A percentile compares a stretch with the other conserved stretches of the same genome.
These are phyloP conservation scores for Chlamydomonas reinhardtii DNA, from an alignment of 163 green algal species.

Conservation along the genomic window DNA sequence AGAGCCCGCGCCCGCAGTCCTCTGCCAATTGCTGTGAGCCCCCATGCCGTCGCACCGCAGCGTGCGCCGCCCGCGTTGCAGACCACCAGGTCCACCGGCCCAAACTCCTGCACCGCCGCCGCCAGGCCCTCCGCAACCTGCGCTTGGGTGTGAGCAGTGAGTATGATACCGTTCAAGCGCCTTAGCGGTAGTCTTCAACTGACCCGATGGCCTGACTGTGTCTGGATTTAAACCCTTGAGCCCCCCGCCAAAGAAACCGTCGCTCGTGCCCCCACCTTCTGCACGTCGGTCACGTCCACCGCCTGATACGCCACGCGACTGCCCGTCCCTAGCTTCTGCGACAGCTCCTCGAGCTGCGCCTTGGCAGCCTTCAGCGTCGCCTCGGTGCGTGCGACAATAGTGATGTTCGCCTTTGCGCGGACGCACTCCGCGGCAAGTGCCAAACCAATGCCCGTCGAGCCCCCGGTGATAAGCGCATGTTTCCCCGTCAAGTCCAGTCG, in stretches of 20 bases:
- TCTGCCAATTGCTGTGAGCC: no score
- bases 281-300: conserved; percentile 60
- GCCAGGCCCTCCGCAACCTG: conserved; percentile 69
- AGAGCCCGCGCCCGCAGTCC: no score
- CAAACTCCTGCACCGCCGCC: conserved; percentile 57
- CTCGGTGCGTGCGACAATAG: conserved; percentile 75
- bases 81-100: conserved; percentile 82
- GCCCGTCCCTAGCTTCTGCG: not conserved
- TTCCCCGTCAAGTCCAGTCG: conserved; percentile 54
- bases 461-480: conserved; percentile 88
- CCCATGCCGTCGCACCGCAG: conserved; percentile 19
- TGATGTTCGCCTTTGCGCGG: conserved; percentile 66
- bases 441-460: conserved; percentile 86
- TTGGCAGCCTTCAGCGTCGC: conserved; percentile 75
- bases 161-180: no score
- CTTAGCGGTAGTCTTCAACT: no score
- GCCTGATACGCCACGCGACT: conserved; percentile 15
- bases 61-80: conserved; percentile 80
- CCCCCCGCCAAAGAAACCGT: no score
- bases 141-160: not conserved
- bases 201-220: no score
- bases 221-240: no score
- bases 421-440: conserved; percentile 73
- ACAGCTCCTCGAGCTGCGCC: conserved; percentile 57
- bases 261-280: conserved; percentile 39